Percentiles rank a stretch among this genome's conserved stretches.
These are phyloP conservation scores for Nadsonia commutata DNA, from an alignment of 1,139 yeast genomes.

Conservation along the genomic window DNA sequence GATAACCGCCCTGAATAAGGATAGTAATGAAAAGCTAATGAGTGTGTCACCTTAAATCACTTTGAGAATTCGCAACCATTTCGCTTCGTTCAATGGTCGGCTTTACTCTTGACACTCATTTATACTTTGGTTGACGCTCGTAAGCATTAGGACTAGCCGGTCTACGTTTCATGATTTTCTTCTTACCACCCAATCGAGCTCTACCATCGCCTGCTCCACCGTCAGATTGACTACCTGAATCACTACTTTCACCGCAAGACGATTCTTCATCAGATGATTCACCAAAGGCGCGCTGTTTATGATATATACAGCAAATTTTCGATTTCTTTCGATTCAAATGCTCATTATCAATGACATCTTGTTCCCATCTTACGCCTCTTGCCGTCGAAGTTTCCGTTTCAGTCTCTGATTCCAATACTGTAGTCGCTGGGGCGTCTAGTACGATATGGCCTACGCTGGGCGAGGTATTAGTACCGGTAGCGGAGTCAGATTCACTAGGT, in stretches of 20 bases:
- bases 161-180: conserved; percentile 8
- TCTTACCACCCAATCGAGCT: conserved; percentile 7
- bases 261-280: conserved; percentile 34
- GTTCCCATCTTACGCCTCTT: conserved; percentile 54
- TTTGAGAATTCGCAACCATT: too few relatives aligned
- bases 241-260: conserved; percentile 16
- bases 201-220: conserved; percentile 9
- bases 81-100: too few relatives aligned
- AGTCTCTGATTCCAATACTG: too few relatives aligned
- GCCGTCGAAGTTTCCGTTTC: neutral
- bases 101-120: conserved; percentile 1
- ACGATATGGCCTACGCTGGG: neutral
- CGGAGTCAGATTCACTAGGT: too few relatives aligned
- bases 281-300: conserved; percentile 63
- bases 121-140: conserved; percentile 22
- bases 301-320: conserved; percentile 91
- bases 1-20: too few relatives aligned
- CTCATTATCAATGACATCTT: conserved; percentile 81
- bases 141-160: conserved; percentile 23
- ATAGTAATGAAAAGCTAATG: too few relatives aligned
- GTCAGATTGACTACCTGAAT: conserved; percentile 28
- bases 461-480: too few relatives aligned
- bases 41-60: too few relatives aligned
- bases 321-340: conserved; percentile 75
- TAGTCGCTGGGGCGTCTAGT: neutral